A percentile compares a stretch with the other conserved stretches of the same genome.
phyloP scores from a whole-genome alignment of 169 alveolate genomes.

The Plasmodium vinckei region DNA sequence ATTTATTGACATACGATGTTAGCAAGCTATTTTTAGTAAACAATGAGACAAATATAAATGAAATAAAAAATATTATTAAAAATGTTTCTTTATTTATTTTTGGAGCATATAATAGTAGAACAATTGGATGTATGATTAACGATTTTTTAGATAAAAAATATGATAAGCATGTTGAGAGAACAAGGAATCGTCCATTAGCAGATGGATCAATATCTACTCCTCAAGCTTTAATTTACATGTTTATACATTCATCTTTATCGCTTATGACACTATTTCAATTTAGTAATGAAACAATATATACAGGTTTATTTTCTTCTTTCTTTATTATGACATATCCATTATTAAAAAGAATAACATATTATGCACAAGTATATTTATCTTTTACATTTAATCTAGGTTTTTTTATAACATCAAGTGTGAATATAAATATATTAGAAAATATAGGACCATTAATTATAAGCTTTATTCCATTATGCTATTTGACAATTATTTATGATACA shows the following conservation, averaged over 20 bases:
- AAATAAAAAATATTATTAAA: constrained; percentile 9
- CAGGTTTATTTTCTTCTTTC: constrained; percentile 73
- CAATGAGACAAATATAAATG: not conserved
- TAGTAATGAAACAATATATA: constrained; percentile 5
- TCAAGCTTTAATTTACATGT: constrained; percentile 82
- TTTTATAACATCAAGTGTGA: constrained; percentile 86
- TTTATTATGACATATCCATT: constrained; percentile 91
- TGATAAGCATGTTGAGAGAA: constrained; percentile 92
- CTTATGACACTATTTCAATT: constrained; percentile 36
- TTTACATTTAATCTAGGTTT: constrained; percentile 93
- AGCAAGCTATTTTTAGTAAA: constrained; percentile 2
- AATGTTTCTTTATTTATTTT: constrained; percentile 75
- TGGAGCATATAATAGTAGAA: constrained; percentile 81
- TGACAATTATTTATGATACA: constrained; percentile 95
- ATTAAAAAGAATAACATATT: constrained; percentile 90
- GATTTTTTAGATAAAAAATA: constrained; percentile 85
- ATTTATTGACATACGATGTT: constrained; percentile 31
- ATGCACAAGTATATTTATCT: constrained; percentile 94
- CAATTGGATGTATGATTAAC: constrained; percentile 87
- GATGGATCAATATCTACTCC: constrained; percentile 87
- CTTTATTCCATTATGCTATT: constrained; percentile 81
- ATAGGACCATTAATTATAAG: constrained; percentile 85
- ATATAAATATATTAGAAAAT: constrained; percentile 71
- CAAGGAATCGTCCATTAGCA: constrained; percentile 95
- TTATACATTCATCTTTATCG: constrained; percentile 31